A percentile compares a stretch with the other conserved stretches of the same genome.
Evolutionary conservation across 805 yeast genomes (phyloP).

Genomic region (Saccharomyces jurei): DNA sequence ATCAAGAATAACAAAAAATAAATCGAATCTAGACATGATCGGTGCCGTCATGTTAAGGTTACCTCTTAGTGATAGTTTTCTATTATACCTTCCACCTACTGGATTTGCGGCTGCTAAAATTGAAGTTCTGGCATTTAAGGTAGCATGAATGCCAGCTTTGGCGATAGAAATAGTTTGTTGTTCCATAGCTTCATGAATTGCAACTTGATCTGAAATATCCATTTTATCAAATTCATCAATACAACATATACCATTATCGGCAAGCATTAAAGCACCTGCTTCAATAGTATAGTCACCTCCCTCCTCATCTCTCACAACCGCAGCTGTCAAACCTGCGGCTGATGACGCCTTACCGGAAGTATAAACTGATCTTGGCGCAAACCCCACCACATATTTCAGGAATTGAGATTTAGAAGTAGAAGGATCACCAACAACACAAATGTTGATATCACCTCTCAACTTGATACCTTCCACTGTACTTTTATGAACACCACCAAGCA

Average conservation of each 20-base stretch:
- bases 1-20: conserved; percentile 89
- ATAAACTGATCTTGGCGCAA: conserved; percentile 89
- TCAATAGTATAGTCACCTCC: conserved; percentile 95
- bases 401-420: conserved; percentile 96
- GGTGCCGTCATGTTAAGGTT: conserved; percentile 96
- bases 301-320: conserved; percentile 95
- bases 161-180: conserved; percentile 98
- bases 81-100: conserved; percentile 90
- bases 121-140: conserved; percentile 91
- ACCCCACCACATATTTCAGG: conserved; percentile 82
- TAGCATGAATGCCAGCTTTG: conserved; percentile 97
- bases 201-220: conserved; percentile 93
- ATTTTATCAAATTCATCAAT: conserved; percentile 98
- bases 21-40: conserved; percentile 94
- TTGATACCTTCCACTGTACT: conserved; percentile 88
- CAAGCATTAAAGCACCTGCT: conserved; percentile 97
- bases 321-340: conserved; percentile 98
- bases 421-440: conserved; percentile 96
- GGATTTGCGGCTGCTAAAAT: conserved; percentile 99
- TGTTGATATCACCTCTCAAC: conserved; percentile 91
- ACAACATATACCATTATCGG: conserved; percentile 97
- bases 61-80: conserved; percentile 73
- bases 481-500: conserved; percentile 94
- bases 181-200: conserved; percentile 99
- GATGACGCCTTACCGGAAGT: conserved; percentile 98